Evolutionary conservation across 2,329 filamentous ascomycete species (phyloP), one percentile per base, ranked within the genome.

Genomic region (Claviceps africana): DNA sequence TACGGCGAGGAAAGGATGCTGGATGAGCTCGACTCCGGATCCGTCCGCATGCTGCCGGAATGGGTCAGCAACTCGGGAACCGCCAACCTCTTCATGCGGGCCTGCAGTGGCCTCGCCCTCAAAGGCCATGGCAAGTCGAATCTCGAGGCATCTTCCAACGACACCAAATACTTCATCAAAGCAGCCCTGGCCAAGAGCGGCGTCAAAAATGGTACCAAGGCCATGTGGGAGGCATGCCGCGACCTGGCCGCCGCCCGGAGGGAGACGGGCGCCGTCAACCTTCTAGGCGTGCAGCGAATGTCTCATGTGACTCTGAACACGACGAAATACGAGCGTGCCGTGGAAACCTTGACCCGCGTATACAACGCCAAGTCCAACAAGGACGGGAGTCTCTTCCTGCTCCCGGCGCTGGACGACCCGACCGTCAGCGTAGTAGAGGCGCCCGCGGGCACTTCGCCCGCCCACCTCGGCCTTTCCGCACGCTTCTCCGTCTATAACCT

Each of bases 31-130:
- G 45, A 47, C 30, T 9, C n/a, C 5, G 45, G 25, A 21, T 47
- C 45, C 10, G 15, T 33, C 11, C n/a, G 10, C 45, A 47, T 47
- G 45, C 45, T 47, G 19, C 45, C 45, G 17, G 45, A 47, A 11
- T 47, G 45, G 45, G 45, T 47, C n/a, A 47, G 45, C 45, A 47
- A 47, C 30, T 47, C 45, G 17, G 45, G 45, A 25, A 47, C 45
- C 28, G 28, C 45, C 4, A 47, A 47, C 45, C 9, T 47, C 30
- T 47, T 47, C 45, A 47, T 47, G 45, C 45, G 45, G 3, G 45
- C 45, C 45, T 47, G 45, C 45, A 47, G 45, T 28, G 45, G 45
- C 30, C 45, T 47, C 30, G 28, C 45, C 30, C 45, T 47, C 30
- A 31, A 33, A 9, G 45, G 45, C 30, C 15, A 47, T 17, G 45